Evolutionary conservation across 768 basidiomycete species (phyloP).

Genomic region (Hericium coralloides): DNA sequence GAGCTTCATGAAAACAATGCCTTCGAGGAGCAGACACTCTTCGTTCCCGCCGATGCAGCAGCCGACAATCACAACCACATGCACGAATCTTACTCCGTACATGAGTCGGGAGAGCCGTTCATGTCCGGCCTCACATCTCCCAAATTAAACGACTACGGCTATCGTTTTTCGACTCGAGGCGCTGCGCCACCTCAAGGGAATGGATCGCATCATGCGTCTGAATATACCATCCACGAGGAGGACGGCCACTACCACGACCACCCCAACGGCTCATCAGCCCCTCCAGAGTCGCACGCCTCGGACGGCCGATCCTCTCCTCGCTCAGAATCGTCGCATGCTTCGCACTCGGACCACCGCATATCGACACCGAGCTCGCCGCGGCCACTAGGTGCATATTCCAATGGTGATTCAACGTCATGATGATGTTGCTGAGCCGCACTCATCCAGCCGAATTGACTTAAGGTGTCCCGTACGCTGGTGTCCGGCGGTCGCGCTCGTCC

Average conservation of each 20-base stretch:
- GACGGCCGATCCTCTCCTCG: background rate
- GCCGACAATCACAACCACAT: constrained; percentile 24
- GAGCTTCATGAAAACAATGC: constrained; percentile 45
- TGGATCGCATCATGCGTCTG: background rate
- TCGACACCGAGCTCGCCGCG: constrained; percentile 1
- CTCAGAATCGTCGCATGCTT: background rate
- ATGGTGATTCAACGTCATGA: constrained; percentile 15
- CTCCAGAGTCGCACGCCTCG: constrained; percentile 5
- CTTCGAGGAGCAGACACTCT: constrained; percentile 56
- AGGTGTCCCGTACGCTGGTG: constrained; percentile 7
- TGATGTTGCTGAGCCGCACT: constrained; percentile 4
- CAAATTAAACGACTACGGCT: constrained; percentile 10
- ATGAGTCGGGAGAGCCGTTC: background rate
- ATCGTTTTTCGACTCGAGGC: constrained; percentile 12
- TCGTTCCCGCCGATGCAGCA: constrained; percentile 70
- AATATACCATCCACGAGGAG: constrained; percentile 11
- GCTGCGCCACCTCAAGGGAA: background rate
- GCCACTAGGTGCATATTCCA: constrained; percentile 6
- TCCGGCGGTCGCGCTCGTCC: constrained; percentile 7
- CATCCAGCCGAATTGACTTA: constrained; percentile 7
- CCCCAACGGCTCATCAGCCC: background rate
- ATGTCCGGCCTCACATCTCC: constrained; percentile 12
- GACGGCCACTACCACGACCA: constrained; percentile 8
- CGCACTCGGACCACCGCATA: background rate
- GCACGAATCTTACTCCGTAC: constrained; percentile 12